Base-by-base conservation (phyloP, 2,329 filamentous ascomycete genomes). In the Tetracladium maxilliforme region DNA sequence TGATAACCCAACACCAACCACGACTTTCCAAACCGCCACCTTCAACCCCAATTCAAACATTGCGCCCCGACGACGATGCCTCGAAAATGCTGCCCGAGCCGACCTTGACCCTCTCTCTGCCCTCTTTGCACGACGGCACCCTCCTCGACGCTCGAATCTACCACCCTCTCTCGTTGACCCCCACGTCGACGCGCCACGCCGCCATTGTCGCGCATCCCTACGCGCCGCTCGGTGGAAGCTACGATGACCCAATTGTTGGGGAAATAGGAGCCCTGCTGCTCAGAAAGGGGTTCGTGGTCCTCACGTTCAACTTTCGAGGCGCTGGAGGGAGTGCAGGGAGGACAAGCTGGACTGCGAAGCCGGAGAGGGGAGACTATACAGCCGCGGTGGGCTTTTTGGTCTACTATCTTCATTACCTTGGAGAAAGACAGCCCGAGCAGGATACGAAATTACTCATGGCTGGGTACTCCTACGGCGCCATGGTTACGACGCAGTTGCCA, bases 231-330 rank as follows among this genome's bases (percentile, higher is more conserved):
- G 90, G 90, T 5, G 90, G 87, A 5, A 73, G 60, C 47, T 90
- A 73, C 43, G 81, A 95, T 44, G 86, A 95, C 44, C 65, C 68
- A 1, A 62, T 93, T 1, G 76, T 95, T 2, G 60, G 68, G n/a
- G 56, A 70, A 7, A 52, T 79, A 4, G 70, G 67, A 1, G 54
- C 25, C 3, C 64, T 75, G 30, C 56, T 92, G 22, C 47, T 92
- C n/a, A 55, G 62, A 5, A 52, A 61, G 26, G 81, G 80, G 2
- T 92, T 70, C 40, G 46, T 92, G 2, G 77, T 94, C 3, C 75
- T 66, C 6, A 92, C 83, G 0, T 94, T 95, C 50, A 94, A 95
- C 43, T 94, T 95, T 46, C 68, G 86, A 51, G 87, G 87, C 24
- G 82, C 82, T 0, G 66, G 69, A 14, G 60, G 60, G 14, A 90